Evolutionary conservation across 2,329 filamentous ascomycete genomes (phyloP), one percentile per base, ranked within the genome.

Genomic region (Sporothrix dimorphospora): DNA sequence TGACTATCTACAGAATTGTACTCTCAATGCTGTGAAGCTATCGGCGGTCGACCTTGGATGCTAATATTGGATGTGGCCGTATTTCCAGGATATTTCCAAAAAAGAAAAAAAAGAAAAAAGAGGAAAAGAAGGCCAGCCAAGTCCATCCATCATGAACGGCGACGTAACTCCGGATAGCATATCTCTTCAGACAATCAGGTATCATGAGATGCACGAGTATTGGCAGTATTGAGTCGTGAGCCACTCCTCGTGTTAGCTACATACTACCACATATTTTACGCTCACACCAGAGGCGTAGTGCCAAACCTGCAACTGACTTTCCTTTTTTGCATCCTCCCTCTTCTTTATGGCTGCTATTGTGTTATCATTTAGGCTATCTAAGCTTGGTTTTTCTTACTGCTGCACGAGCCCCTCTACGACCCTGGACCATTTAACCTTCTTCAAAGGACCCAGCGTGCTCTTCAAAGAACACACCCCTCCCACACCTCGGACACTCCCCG

Each of bases 291-390:
- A 34, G 57, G 57, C 30, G 57, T 63, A n/a, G n/a, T 9, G 19
- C 30, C 19, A 21, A 61, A 59, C 16, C 4, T 14, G 27, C 55
- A 7, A 38, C 14, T n/a, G n/a, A 14, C 34, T 11, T 9, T 34
- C 55, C 2, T 38, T 30, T 30, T 38, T n/a, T n/a, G n/a, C n/a
- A n/a, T n/a, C n/a, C n/a, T n/a, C n/a, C n/a, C 30, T 38, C 55
- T n/a, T 24, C n/a, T 63, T 24, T 40, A 8, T 24, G 34, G 7
- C n/a, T n/a, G 3, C 40, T 40, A 19, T 19, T 40, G 57, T 42
- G 34, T 63, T 63, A 63, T 63, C 57, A 63, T 12, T 42, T 24
- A 42, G 14, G 57, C 57, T 63, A 63, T 63, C 57, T 63, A 63
- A 63, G 34, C 57, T 11, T 42, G 19, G 19, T 40, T 63, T 63